Evolutionary conservation across 1,284 basidiomycete genomes (phyloP), one percentile per base, ranked within the genome.

Genomic region (Pholiota adiposa): DNA sequence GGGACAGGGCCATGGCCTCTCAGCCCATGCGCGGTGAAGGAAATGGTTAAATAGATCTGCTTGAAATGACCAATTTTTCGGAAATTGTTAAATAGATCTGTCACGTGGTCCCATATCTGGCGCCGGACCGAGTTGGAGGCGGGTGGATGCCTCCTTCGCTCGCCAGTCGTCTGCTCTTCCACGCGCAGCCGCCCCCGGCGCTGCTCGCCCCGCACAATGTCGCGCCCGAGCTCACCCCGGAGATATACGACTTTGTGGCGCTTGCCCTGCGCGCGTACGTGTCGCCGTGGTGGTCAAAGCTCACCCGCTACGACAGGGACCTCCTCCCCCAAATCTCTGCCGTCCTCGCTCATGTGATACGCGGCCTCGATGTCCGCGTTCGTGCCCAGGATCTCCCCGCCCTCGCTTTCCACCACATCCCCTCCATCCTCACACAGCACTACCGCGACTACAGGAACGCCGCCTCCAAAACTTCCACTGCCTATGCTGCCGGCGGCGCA

Each of bases 281-380:
- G 27, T 83, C 86, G 38, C 85, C 90, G 0, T 94, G 92, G 92
- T 94, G 92, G 90, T 80, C 86, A 31, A 89, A 86, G 68, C 82
- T 94, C 59, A 86, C 92, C 1, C 83, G 89, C 62, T 90, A 91
- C 66, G 92, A 94, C 82, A 90, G 86, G 69, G 87, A 91, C 58
- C 84, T 94, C 63, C 80, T 93, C 27, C 88, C 90, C 16, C 84
- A 91, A 60, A 84, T 93, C 34, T 82, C 87, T 0, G 71, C 70
- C 49, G 79, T 92, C 63, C 71, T 93, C 58, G 77, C 81, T 23
- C 73, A 78, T 59, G 82, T 91, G 71, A 69, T 90, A 1, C 85
- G 81, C 59, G 72, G 75, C 2, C 74, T 94, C 41, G 88, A 92
- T 67, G 69, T 76, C 3, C 86, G 91, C 4, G 11, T 54, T 36